phyloP scores from a whole-genome alignment of 148 eudicot species.

The Diospyros kaki region DNA sequence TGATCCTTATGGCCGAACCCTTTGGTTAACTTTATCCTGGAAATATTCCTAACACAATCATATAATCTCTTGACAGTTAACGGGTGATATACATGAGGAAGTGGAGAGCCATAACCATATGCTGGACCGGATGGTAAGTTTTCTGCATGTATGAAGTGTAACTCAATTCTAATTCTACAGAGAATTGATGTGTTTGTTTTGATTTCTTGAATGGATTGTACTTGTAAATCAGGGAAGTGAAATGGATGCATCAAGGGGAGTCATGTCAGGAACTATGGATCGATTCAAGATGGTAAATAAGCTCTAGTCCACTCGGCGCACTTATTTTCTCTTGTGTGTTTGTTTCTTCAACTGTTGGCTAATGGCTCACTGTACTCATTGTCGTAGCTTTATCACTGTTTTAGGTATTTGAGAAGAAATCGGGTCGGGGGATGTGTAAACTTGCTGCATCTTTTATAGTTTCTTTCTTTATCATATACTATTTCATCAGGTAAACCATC shows the following conservation, averaged over 20 bases:
- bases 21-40: neutral
- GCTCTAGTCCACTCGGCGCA: neutral
- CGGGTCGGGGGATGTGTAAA: constrained; percentile 56
- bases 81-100: constrained; percentile 89
- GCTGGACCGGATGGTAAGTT: constrained; percentile 64
- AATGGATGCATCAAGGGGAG: constrained; percentile 93
- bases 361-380: neutral
- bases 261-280: constrained; percentile 76
- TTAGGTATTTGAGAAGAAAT: constrained; percentile 84
- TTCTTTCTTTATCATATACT: constrained; percentile 55
- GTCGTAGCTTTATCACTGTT: neutral
- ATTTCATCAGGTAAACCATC: constrained; percentile 50
- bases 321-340: neutral
- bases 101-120: constrained; percentile 79
- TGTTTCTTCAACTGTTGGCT: constrained; percentile 13
- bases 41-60: neutral
- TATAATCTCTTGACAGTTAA: constrained; percentile 42
- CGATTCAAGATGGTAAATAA: constrained; percentile 70
- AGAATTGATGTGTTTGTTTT: neutral
- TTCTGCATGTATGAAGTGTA: no score
- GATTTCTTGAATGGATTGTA: constrained; percentile 7
- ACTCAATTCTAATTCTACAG: neutral
- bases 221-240: constrained; percentile 50
- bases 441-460: constrained; percentile 57
- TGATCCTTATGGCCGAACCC: neutral